Conservation (phyloP, 1,284 basidiomycete genomes). For the Trichosporon ovoides region DNA sequence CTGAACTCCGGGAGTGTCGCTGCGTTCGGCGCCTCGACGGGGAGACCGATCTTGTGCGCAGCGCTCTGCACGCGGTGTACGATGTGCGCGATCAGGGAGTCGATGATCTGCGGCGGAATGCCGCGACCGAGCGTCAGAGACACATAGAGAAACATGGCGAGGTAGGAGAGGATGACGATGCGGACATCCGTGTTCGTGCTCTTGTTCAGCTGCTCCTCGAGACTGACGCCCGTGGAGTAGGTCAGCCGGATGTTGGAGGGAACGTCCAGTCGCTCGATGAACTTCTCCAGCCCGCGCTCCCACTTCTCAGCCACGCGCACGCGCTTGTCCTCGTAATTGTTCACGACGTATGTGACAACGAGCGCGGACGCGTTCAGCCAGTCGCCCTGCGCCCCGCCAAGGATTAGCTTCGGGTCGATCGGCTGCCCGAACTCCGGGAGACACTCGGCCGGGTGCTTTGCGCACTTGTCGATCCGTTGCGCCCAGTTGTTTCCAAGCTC, state of each 20-base stretch:
- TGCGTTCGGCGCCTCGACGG: constrained; percentile 23
- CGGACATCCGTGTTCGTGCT: constrained; percentile 83
- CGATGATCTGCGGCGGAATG: constrained; percentile 46
- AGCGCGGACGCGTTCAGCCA: constrained; percentile 73
- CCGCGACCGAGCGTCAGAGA: constrained; percentile 76
- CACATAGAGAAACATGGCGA: constrained; percentile 97
- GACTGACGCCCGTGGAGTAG: constrained; percentile 84
- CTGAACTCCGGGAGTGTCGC: constrained; percentile 48
- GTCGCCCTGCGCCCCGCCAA: constrained; percentile 65
- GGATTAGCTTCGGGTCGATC: constrained; percentile 75
- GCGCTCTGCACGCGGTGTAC: constrained; percentile 2
- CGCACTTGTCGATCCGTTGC: constrained; percentile 64
- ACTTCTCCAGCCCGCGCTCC: constrained; percentile 68
- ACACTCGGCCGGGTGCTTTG: constrained; percentile 73
- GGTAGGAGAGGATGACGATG: constrained; percentile 72
- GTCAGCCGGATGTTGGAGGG: constrained; percentile 64
- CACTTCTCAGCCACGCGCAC: constrained; percentile 73
- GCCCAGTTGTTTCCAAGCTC: constrained; percentile 74
- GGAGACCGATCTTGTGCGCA: constrained; percentile 24
- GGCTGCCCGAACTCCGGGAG: constrained; percentile 91
- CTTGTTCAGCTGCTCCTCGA: constrained; percentile 94
- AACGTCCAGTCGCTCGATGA: constrained; percentile 55
- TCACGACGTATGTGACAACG: constrained; percentile 80
- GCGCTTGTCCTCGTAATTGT: constrained; percentile 69
- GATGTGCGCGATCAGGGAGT: constrained; percentile 52